phyloP scores from a whole-genome alignment of 1,284 basidiomycete genomes.

The Apiotrichum akiyoshidainum region DNA sequence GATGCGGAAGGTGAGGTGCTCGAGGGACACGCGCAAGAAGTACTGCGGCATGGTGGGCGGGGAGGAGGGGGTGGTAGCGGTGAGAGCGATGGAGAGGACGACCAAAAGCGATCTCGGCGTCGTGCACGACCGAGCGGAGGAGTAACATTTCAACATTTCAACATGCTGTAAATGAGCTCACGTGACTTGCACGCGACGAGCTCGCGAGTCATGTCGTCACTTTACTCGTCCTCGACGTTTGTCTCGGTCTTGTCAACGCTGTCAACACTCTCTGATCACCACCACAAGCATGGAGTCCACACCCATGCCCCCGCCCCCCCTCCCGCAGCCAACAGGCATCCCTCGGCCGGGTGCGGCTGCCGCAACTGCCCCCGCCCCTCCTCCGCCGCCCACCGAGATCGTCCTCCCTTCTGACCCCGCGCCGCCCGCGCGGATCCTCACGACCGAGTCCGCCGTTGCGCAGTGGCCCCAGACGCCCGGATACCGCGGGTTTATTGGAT shows the following conservation, averaged over 20 bases:
- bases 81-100: background rate
- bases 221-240: background rate
- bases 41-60: constrained; percentile 53
- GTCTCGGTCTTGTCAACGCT: background rate
- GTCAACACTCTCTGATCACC: background rate
- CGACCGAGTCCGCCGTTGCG: constrained; percentile 64
- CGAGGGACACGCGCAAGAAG: constrained; percentile 73
- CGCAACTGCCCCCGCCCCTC: background rate
- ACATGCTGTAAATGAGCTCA: background rate
- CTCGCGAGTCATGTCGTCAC: background rate
- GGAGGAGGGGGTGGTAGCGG: background rate
- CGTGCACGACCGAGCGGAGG: background rate
- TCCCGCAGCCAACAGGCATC: background rate
- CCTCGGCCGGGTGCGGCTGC: background rate
- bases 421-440: constrained; percentile 28
- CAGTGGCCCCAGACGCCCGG: constrained; percentile 66
- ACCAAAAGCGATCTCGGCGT: background rate
- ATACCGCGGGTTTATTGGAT: constrained; percentile 67
- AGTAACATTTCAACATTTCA: constrained; percentile 5
- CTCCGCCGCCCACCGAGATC: background rate
- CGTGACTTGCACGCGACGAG: background rate
- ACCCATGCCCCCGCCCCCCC: constrained; percentile 8
- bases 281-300: background rate
- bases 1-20: constrained; percentile 72
- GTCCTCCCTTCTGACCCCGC: constrained; percentile 27